Evolutionary conservation across 768 basidiomycete species (phyloP).

Genomic region (Tulasnella sp.): DNA sequence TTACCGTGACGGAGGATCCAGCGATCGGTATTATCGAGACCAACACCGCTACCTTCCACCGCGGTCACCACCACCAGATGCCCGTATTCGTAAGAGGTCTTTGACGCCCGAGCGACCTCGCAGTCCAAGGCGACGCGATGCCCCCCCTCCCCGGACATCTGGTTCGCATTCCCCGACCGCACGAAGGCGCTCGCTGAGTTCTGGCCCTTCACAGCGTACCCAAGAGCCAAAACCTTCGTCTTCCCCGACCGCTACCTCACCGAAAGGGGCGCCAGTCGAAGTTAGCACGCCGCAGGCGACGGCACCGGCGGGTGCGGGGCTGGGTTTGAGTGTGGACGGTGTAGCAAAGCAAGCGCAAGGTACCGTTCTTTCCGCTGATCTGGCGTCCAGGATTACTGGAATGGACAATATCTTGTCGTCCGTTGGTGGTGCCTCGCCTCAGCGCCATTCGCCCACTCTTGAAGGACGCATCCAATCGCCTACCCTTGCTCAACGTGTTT

Average conservation of each 20-base stretch:
- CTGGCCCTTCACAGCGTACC: background rate
- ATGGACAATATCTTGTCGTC: background rate
- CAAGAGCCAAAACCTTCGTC: background rate
- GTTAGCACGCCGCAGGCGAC: background rate
- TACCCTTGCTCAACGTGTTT: no score
- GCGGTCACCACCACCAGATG: no score
- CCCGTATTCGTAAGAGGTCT: no score
- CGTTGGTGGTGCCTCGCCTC: background rate
- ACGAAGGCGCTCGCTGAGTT: background rate
- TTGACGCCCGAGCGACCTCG: background rate
- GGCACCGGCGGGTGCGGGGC: background rate
- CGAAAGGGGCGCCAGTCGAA: background rate
- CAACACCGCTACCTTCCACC: no score
- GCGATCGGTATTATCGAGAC: no score
- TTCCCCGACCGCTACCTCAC: background rate
- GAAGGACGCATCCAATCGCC: no score
- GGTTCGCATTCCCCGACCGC: background rate
- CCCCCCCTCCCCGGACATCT: background rate
- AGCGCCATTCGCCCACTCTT: no score
- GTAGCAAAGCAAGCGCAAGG: no score
- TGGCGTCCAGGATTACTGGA: background rate
- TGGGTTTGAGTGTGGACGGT: no score
- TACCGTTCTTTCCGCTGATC: background rate
- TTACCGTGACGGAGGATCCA: no score
- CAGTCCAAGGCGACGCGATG: background rate